Conservation (phyloP, 1,139 yeast species). For the Geotrichum siamense region DNA sequence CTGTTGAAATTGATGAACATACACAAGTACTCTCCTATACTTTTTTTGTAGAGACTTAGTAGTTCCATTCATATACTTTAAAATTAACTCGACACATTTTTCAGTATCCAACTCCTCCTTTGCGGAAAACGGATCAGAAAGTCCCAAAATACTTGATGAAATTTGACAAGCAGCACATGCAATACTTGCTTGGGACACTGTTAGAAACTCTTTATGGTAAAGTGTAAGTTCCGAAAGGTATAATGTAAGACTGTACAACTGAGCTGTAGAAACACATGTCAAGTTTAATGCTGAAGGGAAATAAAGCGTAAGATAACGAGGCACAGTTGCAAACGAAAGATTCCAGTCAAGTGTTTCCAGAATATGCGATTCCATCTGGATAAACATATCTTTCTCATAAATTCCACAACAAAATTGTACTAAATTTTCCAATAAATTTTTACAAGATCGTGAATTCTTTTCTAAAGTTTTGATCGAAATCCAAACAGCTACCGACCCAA, state of each 20-base stretch:
- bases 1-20: constrained; percentile 26
- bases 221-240: constrained; percentile 73
- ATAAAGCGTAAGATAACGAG: constrained; percentile 28
- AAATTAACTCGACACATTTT: constrained; percentile 23
- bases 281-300: no score
- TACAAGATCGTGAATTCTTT: constrained; percentile 63
- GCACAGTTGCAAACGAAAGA: constrained; percentile 49
- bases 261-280: constrained; percentile 2
- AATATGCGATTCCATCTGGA: constrained; percentile 93
- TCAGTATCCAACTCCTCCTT: no score
- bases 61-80: constrained; percentile 33
- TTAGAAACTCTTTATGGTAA: constrained; percentile 61
- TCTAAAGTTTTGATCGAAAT: constrained; percentile 91
- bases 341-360: constrained; percentile 80
- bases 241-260: constrained; percentile 39
- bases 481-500: constrained; percentile 91
- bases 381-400: constrained; percentile 84
- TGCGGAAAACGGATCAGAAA: constrained; percentile 32
- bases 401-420: constrained; percentile 76
- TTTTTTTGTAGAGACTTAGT: constrained; percentile 35
- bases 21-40: constrained; percentile 32
- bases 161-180: constrained; percentile 63
- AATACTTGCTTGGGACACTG: constrained; percentile 52
- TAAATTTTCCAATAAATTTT: constrained; percentile 48
- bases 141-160: constrained; percentile 57